Percentiles rank a stretch among this genome's conserved stretches.
Evolutionary conservation across 306 rosid genomes (phyloP).

Genomic region (Vigna hirtella): DNA sequence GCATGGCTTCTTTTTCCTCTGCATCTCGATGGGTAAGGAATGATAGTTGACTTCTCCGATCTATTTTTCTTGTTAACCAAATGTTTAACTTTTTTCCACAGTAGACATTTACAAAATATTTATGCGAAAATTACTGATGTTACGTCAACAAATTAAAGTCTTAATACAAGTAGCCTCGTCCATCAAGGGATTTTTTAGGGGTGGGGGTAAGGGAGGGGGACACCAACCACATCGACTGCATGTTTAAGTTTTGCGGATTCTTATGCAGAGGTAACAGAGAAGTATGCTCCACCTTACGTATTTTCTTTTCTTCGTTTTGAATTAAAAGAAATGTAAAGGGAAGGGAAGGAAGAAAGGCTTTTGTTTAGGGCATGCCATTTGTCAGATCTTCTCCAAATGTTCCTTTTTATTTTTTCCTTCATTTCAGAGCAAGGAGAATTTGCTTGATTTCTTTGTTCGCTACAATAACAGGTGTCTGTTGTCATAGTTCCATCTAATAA

Average conservation of each 20-base stretch:
- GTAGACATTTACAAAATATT: not conserved
- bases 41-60: conserved; percentile 17
- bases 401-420: conserved; percentile 8
- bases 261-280: no score
- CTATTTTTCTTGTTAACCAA: not conserved
- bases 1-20: conserved; percentile 9
- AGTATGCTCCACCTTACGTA: no score
- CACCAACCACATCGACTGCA: not conserved
- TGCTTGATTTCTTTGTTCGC: conserved; percentile 20
- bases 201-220: not conserved
- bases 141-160: not conserved
- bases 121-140: not conserved
- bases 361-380: not conserved
- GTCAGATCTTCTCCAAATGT: conserved; percentile 19
- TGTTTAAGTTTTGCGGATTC: not conserved
- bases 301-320: no score
- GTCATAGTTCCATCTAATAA: conserved; percentile 20
- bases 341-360: no score
- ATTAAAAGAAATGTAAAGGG: no score
- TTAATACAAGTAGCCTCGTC: not conserved
- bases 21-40: not conserved
- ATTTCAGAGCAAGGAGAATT: not conserved
- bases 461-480: conserved; percentile 5
- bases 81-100: not conserved
- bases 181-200: not conserved